A percentile compares a stretch with the other conserved stretches of the same genome.
These are phyloP conservation scores for Ceratonia siliqua DNA, from an alignment of 306 rosid genomes.

Conservation along the genomic window DNA sequence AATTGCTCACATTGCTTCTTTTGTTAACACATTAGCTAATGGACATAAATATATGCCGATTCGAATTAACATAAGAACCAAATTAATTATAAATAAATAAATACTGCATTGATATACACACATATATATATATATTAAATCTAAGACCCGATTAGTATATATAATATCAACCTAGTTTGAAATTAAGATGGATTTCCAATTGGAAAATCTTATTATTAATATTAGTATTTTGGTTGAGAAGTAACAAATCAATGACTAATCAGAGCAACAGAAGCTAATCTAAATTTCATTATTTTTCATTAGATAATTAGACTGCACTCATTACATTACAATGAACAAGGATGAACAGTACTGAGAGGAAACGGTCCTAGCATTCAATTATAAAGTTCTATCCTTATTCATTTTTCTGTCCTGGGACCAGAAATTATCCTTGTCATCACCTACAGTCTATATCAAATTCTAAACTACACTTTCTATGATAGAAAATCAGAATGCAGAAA, in stretches of 20 bases:
- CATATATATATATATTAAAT: too few relatives aligned
- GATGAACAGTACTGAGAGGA: background rate
- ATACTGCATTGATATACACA: too few relatives aligned
- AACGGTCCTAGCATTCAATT: constrained; percentile 2
- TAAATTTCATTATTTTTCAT: background rate
- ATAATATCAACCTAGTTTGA: too few relatives aligned
- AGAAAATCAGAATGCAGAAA: constrained; percentile 22
- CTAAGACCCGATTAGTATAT: too few relatives aligned
- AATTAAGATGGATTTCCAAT: too few relatives aligned
- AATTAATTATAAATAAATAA: too few relatives aligned
- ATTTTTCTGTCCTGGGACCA: constrained; percentile 14
- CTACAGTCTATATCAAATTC: constrained; percentile 27
- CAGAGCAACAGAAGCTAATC: background rate
- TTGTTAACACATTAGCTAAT: too few relatives aligned
- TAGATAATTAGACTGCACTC: constrained; percentile 9
- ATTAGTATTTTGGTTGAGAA: too few relatives aligned
- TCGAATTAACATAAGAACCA: too few relatives aligned
- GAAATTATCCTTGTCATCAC: constrained; percentile 4
- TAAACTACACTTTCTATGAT: background rate
- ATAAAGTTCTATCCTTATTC: background rate
- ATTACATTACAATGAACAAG: background rate
- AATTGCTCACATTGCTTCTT: too few relatives aligned
- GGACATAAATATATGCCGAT: too few relatives aligned
- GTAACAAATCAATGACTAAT: background rate
- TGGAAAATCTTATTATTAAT: too few relatives aligned